phyloP scores from a whole-genome alignment of 1,139 yeast genomes.

The Petasospora rhodanensis region DNA sequence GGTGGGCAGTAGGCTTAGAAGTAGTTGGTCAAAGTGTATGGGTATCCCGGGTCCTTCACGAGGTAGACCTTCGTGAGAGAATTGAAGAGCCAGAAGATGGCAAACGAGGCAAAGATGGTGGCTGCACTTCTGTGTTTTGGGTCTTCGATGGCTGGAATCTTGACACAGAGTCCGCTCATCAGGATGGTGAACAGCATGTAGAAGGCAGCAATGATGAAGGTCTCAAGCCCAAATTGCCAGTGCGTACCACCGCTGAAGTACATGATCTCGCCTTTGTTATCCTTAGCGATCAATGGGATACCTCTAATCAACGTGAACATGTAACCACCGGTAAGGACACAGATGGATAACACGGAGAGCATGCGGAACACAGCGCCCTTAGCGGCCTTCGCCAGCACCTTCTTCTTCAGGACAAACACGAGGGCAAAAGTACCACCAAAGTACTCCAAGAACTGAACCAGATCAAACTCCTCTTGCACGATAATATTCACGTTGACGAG shows the following conservation, averaged over 20 bases:
- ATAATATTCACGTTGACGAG: constrained; percentile 39
- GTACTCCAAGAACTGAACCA: constrained; percentile 39
- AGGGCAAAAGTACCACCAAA: constrained; percentile 42
- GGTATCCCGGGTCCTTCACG: constrained; percentile 37
- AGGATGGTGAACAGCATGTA: constrained; percentile 43
- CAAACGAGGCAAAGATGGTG: constrained; percentile 22
- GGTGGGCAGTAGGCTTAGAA: too few species aligned
- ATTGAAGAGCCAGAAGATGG: constrained; percentile 31
- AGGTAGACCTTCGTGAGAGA: constrained; percentile 32
- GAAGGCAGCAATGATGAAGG: constrained; percentile 43
- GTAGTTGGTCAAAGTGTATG: constrained; percentile 23
- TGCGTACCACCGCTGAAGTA: constrained; percentile 58
- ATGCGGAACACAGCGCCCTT: constrained; percentile 34
- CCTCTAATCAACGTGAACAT: constrained; percentile 56
- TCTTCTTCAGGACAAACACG: constrained; percentile 48
- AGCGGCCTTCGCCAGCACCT: constrained; percentile 30
- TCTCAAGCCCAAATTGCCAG: constrained; percentile 69
- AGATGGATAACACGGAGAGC: constrained; percentile 37
- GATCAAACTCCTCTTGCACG: constrained; percentile 39
- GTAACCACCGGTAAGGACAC: constrained; percentile 53
- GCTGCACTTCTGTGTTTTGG: constrained; percentile 16
- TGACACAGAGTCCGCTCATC: constrained; percentile 35
- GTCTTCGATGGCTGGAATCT: constrained; percentile 22
- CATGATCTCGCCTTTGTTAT: constrained; percentile 41
- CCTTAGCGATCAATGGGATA: constrained; percentile 59